A percentile compares a stretch with the other conserved stretches of the same genome.
Evolutionary conservation across 805 yeast species (phyloP).

Genomic region (Candida stauntonica): DNA sequence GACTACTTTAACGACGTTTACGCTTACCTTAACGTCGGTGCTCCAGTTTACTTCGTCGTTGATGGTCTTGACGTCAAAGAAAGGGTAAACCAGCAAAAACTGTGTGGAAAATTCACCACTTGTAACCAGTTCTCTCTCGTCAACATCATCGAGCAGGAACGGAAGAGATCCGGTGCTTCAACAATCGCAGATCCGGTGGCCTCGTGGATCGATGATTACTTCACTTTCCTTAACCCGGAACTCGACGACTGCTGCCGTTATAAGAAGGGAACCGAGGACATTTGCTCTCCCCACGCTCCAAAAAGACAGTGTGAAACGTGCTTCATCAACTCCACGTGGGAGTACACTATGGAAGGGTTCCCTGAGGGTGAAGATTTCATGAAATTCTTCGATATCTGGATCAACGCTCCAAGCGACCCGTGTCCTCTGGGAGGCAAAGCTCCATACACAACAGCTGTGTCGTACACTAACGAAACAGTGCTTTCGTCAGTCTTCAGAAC

Average conservation of each 20-base stretch:
- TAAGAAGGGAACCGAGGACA: constrained; percentile 46
- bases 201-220: constrained; percentile 89
- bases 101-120: constrained; percentile 86
- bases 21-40: constrained; percentile 75
- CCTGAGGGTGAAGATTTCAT: constrained; percentile 74
- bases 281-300: constrained; percentile 66
- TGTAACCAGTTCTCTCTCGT: constrained; percentile 77
- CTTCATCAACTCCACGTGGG: constrained; percentile 60
- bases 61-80: constrained; percentile 59
- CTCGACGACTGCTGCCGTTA: constrained; percentile 82
- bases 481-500: constrained; percentile 70
- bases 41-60: constrained; percentile 88
- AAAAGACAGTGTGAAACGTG: constrained; percentile 72
- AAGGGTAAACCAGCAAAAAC: constrained; percentile 57
- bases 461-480: constrained; percentile 37
- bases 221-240: constrained; percentile 82
- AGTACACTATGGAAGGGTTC: constrained; percentile 72
- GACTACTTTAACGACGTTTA: constrained; percentile 76
- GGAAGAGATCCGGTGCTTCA: constrained; percentile 57
- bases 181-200: constrained; percentile 80
- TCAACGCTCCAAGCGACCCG: constrained; percentile 75
- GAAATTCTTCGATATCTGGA: constrained; percentile 76
- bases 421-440: constrained; percentile 97
- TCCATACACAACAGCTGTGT: constrained; percentile 66
- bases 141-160: constrained; percentile 81